Evolutionary conservation across 345 rosid species (phyloP), one percentile per base, ranked within the genome.

Genomic region (Syzygium oleosum): DNA sequence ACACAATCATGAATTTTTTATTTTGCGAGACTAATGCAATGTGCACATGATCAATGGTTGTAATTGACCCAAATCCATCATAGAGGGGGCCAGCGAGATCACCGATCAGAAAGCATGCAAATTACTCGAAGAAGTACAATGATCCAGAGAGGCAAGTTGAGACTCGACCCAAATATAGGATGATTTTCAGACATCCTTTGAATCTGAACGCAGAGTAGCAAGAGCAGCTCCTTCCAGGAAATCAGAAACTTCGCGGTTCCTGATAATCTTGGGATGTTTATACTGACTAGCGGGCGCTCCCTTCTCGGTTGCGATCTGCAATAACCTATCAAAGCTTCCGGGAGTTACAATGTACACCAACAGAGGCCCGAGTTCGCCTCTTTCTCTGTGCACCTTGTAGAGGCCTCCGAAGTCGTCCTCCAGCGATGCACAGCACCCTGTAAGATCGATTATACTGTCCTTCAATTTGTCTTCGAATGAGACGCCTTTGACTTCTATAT

Each of bases 241-340:
- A 84, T 86, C 87, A 43, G 87, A 89, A 87, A 89, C 84, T 46
- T 90, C 88, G 17, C 4, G 61, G 85, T 92, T 94, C 88, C 94
- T 79, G 38, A 92, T 85, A n/a, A 94, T 92, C 90, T 89, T 94
- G 22, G 94, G 93, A 68, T 92, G 89, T 86, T 93, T 93, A 59
- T 93, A 92, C 89, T 92, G 95, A 68, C 92, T 91, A 83, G 91
- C 92, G 27, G 95, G 90, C 25, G 89, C 91, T 87, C 95, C 94
- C 84, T 86, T 91, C 68, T 88, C 53, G 15, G 91, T 84, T 27
- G 92, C 94, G 41, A 90, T 23, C 56, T 63, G 58, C 58, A 86
- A 53, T 88, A 94, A 83, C 90, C 84, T 89, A 55, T 89, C 92
- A 88, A 94, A 93, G 88, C 87, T 91, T 54, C 93, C 92, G 52